phyloP scores from a whole-genome alignment of 768 basidiomycete genomes.

The Tremella mesenterica region DNA sequence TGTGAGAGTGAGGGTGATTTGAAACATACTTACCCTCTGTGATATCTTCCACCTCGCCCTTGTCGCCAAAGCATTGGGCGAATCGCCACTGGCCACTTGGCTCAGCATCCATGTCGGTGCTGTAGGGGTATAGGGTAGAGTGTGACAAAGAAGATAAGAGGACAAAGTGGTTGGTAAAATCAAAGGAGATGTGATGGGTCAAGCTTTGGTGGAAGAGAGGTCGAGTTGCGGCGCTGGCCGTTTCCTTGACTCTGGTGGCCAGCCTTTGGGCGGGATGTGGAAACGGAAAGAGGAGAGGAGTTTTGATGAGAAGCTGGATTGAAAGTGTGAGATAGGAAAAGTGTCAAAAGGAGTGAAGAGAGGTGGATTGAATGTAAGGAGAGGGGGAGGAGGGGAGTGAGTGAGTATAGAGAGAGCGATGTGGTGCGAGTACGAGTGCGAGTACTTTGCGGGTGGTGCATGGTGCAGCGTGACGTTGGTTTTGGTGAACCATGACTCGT shows the following conservation, averaged over 20 bases:
- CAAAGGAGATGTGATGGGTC: neutral
- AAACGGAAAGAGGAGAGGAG: neutral
- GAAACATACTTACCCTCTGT: slow-evolving; percentile 68
- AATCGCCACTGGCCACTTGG: slow-evolving; percentile 72
- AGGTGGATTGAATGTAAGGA: neutral
- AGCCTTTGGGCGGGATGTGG: too few relatives aligned
- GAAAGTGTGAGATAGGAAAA: too few relatives aligned
- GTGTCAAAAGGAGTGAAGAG: neutral
- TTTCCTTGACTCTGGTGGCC: too few relatives aligned
- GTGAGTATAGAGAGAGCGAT: too few relatives aligned
- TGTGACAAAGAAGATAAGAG: neutral
- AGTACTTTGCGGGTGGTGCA: too few relatives aligned
- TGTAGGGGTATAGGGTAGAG: neutral
- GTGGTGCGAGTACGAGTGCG: too few relatives aligned
- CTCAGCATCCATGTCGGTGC: slow-evolving; percentile 26
- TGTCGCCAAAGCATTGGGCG: slow-evolving; percentile 99
- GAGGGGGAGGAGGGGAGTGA: neutral
- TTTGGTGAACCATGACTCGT: neutral
- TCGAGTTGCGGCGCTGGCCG: too few relatives aligned
- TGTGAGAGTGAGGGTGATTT: too few relatives aligned
- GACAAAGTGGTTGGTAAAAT: neutral
- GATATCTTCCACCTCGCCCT: slow-evolving; percentile 90
- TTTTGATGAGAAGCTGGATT: too few relatives aligned
- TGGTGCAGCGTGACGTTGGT: neutral
- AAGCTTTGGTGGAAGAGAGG: too few relatives aligned